Conservation (phyloP, 2,329 filamentous ascomycete genomes). For the Trichophyton equinum region DNA sequence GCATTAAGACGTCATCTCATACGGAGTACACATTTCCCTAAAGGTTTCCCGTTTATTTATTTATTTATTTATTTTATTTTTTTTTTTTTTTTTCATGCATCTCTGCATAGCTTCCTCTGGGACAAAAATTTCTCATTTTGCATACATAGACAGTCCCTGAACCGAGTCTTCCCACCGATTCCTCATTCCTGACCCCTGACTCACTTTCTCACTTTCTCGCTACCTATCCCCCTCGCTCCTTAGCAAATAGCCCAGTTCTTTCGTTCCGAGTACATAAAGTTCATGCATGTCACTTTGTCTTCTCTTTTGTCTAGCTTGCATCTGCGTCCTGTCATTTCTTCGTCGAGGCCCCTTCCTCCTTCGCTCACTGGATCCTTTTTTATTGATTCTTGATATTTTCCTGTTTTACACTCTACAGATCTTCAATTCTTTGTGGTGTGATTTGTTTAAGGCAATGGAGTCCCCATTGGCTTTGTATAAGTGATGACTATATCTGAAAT, state of each 20-base stretch:
- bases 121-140: neutral
- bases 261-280: neutral
- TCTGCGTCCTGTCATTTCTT: neutral
- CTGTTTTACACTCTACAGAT: neutral
- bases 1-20: conserved; percentile 21
- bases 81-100: conserved; percentile 7
- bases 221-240: neutral
- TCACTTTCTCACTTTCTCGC: neutral
- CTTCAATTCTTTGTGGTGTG: neutral
- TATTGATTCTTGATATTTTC: neutral
- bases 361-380: neutral
- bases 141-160: neutral
- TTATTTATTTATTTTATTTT: too few species aligned
- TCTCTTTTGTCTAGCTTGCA: neutral
- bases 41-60: conserved; percentile 21
- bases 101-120: neutral
- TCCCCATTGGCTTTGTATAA: neutral
- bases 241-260: conserved; percentile 6
- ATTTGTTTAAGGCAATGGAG: neutral
- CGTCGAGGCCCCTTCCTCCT: neutral
- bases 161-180: neutral
- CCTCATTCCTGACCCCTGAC: neutral
- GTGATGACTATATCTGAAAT: neutral
- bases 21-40: conserved; percentile 12
- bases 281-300: neutral